phyloP scores from a whole-genome alignment of 2,329 filamentous ascomycete species.

The Claviceps sp. region DNA sequence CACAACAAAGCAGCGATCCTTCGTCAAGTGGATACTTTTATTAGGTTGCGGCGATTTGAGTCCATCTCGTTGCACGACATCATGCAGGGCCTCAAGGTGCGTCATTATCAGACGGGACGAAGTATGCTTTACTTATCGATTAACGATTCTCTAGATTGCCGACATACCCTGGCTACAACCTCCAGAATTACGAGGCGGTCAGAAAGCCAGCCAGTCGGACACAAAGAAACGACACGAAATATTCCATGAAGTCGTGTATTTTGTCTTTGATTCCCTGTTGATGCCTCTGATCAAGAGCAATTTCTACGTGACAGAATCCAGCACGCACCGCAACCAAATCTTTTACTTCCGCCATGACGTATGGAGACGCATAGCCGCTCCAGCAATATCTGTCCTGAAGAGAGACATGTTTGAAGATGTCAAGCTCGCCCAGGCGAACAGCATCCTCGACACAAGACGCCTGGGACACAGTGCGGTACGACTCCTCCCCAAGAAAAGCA shows the following conservation, averaged over 20 bases:
- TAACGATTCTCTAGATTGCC: conserved; percentile 36
- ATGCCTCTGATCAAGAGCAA: conserved; percentile 77
- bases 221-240: conserved; percentile 63
- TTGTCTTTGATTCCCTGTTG: conserved; percentile 79
- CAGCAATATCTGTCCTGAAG: conserved; percentile 56
- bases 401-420: conserved; percentile 68
- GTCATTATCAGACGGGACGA: background rate
- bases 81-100: conserved; percentile 61
- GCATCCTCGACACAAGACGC: conserved; percentile 44
- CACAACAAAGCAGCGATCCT: conserved; percentile 52
- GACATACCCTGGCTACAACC: conserved; percentile 61
- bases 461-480: conserved; percentile 71
- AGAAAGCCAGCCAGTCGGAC: conserved; percentile 58
- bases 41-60: conserved; percentile 70
- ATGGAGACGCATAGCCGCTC: conserved; percentile 67
- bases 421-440: conserved; percentile 38
- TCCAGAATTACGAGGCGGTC: conserved; percentile 24
- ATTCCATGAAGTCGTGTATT: conserved; percentile 78
- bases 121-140: background rate
- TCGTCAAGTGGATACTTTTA: conserved; percentile 61
- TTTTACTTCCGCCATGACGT: conserved; percentile 94
- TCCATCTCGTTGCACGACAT: conserved; percentile 67
- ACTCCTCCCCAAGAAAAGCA: conserved; percentile 65
- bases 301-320: conserved; percentile 92
- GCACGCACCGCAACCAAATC: conserved; percentile 60